Base-by-base conservation (phyloP, 371 early-diverging fungal genomes). In the Batrachochytrium dendrobatidis region DNA sequence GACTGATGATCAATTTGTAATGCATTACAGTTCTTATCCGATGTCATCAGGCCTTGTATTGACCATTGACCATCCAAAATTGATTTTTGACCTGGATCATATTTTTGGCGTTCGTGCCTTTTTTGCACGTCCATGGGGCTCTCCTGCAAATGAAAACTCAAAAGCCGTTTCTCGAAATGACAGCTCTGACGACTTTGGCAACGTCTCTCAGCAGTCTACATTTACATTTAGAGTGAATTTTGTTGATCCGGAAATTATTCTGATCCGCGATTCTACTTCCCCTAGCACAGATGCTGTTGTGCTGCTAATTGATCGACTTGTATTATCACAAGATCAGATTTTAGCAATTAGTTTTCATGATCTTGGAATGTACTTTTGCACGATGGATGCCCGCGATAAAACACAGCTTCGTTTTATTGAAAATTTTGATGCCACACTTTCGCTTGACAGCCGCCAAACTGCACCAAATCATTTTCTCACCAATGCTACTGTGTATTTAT, bases 361-460 rank as follows among this genome's bases (percentile, higher is more conserved):
- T 49, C 76, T 93, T 60, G 91, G 93, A 29, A 90, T 96, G 85
- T 87, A 86, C 48, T 73, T 98, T 46, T 96, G 95, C 76, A 83
- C 83, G 26, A 92, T 96, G 87, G 88, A 91, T 63, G 79, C 78
- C 58, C 73, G 90, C 1, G 79, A 83, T 10, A 86, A 87, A 28
- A 91, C 94, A 0, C 78, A 81, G 0, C 66, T 95, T 22, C 83
- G 86, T 1, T 89, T 95, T 45, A 88, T 97, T 64, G 91, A 95
- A 52, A 87, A 89, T 22, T 91, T 93, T 70, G 87, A 92, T 55
- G 69, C 92, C 18, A 82, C 86, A 0, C 46, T 89, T 12, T 83
- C 87, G 0, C 82, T 91, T 83, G 91, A 92, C 61, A 80, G 74
- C 45, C 82, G 80, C 18, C 59, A 53, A 15, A 58, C 72, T 5